Percentiles rank a stretch among this genome's conserved stretches.
phyloP scores from a whole-genome alignment of 192 early-diverging fungal genomes.

The Backusella liffmaniae region DNA sequence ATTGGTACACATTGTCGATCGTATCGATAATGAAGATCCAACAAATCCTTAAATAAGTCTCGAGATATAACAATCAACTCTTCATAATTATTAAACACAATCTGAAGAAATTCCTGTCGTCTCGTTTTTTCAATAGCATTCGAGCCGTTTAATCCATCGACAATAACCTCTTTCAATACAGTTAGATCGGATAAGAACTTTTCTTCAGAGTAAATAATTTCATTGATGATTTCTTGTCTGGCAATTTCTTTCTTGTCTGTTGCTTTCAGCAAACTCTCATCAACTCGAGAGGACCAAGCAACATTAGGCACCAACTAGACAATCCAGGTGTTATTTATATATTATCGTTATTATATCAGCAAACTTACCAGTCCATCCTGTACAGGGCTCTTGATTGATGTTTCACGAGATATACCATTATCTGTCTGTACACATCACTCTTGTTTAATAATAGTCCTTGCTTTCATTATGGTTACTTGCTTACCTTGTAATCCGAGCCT shows the following conservation, averaged over 20 bases:
- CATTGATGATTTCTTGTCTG: constrained; percentile 94
- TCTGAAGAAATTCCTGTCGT: constrained; percentile 69
- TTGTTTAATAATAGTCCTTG: not conserved
- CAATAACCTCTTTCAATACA: constrained; percentile 61
- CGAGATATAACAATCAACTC: constrained; percentile 42
- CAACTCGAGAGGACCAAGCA: constrained; percentile 76
- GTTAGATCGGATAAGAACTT: constrained; percentile 90
- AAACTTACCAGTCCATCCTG: not conserved
- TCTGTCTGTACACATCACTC: not conserved
- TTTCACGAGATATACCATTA: not conserved
- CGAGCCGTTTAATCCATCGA: not conserved
- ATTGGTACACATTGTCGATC: constrained; percentile 59
- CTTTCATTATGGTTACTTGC: not conserved
- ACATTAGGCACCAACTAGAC: constrained; percentile 20
- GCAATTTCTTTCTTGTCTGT: constrained; percentile 71
- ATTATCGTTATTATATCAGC: not conserved
- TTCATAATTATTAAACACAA: constrained; percentile 70
- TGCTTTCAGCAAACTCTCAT: constrained; percentile 70
- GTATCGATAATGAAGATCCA: constrained; percentile 52
- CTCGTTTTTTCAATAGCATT: constrained; percentile 35
- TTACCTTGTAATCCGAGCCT: not conserved
- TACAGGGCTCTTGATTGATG: not conserved
- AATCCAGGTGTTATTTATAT: not conserved
- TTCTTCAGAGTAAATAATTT: constrained; percentile 87
- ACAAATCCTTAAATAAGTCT: constrained; percentile 59